phyloP scores from a whole-genome alignment of 352 stramenopile species.

The Globisporangium alternatum region DNA sequence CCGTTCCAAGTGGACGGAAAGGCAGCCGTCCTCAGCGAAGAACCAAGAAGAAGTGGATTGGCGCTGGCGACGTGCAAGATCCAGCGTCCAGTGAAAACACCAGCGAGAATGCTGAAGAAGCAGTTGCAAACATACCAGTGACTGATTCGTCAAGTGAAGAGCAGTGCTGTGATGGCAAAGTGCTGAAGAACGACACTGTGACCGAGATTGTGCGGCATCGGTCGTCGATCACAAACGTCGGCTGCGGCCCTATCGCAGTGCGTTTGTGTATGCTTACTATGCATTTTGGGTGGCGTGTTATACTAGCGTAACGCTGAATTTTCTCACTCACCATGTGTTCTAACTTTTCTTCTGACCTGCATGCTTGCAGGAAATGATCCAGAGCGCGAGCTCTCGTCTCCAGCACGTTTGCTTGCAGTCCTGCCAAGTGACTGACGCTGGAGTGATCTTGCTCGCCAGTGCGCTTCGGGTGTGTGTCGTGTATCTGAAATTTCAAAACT shows the following conservation, averaged over 20 bases:
- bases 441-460: slow-evolving; percentile 40
- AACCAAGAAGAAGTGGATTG: slow-evolving; percentile 6
- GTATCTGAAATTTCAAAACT: background rate
- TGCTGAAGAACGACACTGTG: background rate
- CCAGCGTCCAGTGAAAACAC: slow-evolving; percentile 1
- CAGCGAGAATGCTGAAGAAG: background rate
- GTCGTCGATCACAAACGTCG: slow-evolving; percentile 22
- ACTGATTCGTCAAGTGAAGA: background rate
- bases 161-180: background rate
- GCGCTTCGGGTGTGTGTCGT: slow-evolving; percentile 26
- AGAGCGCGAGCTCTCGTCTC: slow-evolving; percentile 13
- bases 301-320: background rate
- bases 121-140: background rate
- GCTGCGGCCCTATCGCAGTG: slow-evolving; percentile 24
- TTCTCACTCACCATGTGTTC: background rate
- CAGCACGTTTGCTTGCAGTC: slow-evolving; percentile 29
- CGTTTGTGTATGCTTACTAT: background rate
- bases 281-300: background rate
- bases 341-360: background rate
- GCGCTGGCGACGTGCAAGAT: background rate
- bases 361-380: slow-evolving; percentile 22
- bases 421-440: slow-evolving; percentile 43
- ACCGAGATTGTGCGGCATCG: slow-evolving; percentile 17
- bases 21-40: background rate
- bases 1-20: background rate